Evolutionary conservation across 2,329 filamentous ascomycete genomes (phyloP).

Genomic region (Aulographum hederae): DNA sequence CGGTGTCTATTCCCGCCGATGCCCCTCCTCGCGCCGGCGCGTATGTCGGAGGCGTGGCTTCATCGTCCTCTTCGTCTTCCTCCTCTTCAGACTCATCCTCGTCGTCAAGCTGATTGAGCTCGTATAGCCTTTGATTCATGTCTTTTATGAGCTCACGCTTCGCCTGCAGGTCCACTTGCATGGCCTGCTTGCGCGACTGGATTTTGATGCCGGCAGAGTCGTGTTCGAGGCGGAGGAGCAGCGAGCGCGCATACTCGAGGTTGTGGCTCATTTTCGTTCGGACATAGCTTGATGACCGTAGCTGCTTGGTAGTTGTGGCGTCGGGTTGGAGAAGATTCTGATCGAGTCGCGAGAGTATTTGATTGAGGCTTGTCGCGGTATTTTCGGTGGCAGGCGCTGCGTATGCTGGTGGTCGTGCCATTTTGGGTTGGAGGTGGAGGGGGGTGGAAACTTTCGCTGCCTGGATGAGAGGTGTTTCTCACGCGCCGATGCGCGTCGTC

Average conservation of each 20-base stretch:
- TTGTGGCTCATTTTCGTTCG: too few species aligned
- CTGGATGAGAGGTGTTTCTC: too few species aligned
- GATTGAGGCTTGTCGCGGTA: too few species aligned
- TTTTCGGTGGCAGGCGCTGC: too few species aligned
- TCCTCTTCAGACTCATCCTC: slow-evolving; percentile 20
- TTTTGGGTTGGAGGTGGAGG: too few species aligned
- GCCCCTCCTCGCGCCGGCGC: slow-evolving; percentile 7
- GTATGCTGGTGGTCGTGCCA: too few species aligned
- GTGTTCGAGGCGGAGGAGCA: slow-evolving; percentile 55
- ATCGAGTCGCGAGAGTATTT: too few species aligned
- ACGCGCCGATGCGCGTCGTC: too few species aligned
- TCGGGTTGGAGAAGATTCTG: too few species aligned
- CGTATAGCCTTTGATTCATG: slow-evolving; percentile 46
- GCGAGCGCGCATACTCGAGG: slow-evolving; percentile 49
- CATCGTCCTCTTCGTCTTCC: slow-evolving; percentile 19
- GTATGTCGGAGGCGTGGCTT: slow-evolving; percentile 9
- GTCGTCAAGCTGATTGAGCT: slow-evolving; percentile 33
- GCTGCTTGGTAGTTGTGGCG: too few species aligned
- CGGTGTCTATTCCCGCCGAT: slow-evolving; percentile 13
- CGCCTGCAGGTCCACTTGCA: slow-evolving; percentile 42
- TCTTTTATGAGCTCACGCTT: slow-evolving; percentile 50
- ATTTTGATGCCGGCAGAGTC: slow-evolving; percentile 42
- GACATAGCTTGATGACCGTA: too few species aligned
- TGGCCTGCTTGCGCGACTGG: slow-evolving; percentile 37
- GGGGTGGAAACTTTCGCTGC: too few species aligned